A percentile compares a stretch with the other conserved stretches of the same genome.
Conservation (phyloP, 2,329 filamentous ascomycete species). For the Hypoxylon sp. region DNA sequence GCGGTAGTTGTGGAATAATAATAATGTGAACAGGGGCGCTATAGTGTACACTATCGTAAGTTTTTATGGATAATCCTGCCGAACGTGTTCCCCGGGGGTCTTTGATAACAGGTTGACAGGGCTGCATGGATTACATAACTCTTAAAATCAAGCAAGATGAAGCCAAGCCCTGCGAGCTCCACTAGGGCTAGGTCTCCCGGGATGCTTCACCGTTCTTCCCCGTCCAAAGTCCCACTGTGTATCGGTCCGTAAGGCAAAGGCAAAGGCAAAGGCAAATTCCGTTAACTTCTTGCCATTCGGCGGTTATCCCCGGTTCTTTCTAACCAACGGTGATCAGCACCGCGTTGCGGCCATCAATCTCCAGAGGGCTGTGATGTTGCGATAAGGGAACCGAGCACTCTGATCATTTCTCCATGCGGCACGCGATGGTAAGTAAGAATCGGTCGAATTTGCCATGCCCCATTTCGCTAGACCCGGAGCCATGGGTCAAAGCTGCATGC, state of each 20-base stretch:
- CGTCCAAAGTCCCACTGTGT: not conserved
- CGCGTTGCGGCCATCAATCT: not conserved
- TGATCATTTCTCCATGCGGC: conserved; percentile 29
- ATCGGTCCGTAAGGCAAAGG: conserved; percentile 1
- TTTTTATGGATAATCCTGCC: not conserved
- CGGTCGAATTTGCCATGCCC: not conserved
- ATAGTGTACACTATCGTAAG: not conserved
- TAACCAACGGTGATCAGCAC: not conserved
- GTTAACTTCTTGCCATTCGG: not conserved
- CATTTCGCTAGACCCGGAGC: conserved; percentile 33
- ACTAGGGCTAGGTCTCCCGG: not conserved
- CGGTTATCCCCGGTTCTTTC: not conserved
- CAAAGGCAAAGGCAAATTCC: not conserved
- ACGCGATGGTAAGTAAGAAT: not conserved
- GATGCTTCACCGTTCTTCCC: not conserved
- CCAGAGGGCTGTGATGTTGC: conserved; percentile 3
- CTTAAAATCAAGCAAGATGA: not conserved
- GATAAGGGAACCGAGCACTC: conserved; percentile 28
- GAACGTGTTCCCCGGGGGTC: not conserved
- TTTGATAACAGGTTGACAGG: not conserved
- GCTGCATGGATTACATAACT: too few species aligned
- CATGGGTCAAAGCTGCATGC: conserved; percentile 23
- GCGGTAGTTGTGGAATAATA: not conserved
- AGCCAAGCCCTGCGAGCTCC: not conserved
- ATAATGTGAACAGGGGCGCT: not conserved